phyloP scores from a whole-genome alignment of 306 rosid genomes.

The Trifolium subterraneum region DNA sequence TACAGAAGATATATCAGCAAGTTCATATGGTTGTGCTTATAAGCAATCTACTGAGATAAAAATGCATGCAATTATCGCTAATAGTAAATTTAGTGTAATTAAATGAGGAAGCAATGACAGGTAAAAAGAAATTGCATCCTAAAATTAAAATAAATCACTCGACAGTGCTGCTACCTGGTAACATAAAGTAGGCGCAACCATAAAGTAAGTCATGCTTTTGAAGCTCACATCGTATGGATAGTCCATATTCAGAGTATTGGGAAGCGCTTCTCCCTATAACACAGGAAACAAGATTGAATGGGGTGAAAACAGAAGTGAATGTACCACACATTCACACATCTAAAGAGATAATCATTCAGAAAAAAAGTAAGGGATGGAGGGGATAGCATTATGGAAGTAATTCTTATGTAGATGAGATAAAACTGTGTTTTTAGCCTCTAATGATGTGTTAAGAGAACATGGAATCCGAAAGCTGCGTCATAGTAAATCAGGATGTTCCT shows the following conservation, averaged over 20 bases:
- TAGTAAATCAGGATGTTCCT: slow-evolving; percentile 17
- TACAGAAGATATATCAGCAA: slow-evolving; percentile 8
- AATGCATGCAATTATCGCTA: slow-evolving; percentile 19
- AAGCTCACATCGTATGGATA: slow-evolving; percentile 61
- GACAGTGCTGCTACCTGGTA: slow-evolving; percentile 74
- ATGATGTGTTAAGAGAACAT: slow-evolving; percentile 18
- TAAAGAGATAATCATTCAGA: slow-evolving; percentile 35
- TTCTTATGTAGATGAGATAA: slow-evolving; percentile 32
- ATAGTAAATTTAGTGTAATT: neutral
- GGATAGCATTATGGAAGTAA: slow-evolving; percentile 4
- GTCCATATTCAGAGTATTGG: slow-evolving; percentile 52
- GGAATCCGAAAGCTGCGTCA: slow-evolving; percentile 20
- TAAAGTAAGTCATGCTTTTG: slow-evolving; percentile 81
- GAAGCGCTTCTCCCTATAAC: slow-evolving; percentile 67
- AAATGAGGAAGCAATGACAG: slow-evolving; percentile 21
- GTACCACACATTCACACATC: slow-evolving; percentile 30
- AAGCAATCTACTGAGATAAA: slow-evolving; percentile 35
- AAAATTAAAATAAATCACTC: slow-evolving; percentile 22
- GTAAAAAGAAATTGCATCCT: slow-evolving; percentile 3
- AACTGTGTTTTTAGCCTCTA: slow-evolving; percentile 24
- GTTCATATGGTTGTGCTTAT: slow-evolving; percentile 14
- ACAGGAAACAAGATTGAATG: slow-evolving; percentile 40
- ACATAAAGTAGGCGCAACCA: slow-evolving; percentile 97
- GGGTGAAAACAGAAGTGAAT: neutral
- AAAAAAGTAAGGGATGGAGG: slow-evolving; percentile 26